Evolutionary conservation across 768 basidiomycete species (phyloP).

Genomic region (Tulasnella sp.): DNA sequence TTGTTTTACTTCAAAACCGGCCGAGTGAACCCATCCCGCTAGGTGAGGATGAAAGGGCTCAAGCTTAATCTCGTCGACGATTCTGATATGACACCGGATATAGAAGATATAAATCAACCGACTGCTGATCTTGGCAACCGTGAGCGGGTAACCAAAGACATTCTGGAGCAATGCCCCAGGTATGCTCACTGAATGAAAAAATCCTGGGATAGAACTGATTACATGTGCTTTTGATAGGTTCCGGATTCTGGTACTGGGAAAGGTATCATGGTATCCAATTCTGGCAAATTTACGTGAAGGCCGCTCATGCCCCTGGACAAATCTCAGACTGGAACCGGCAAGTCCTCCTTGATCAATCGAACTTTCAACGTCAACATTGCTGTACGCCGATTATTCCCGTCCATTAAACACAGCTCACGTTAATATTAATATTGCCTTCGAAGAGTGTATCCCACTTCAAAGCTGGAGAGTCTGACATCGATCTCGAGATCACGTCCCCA

Average conservation of each 20-base stretch:
- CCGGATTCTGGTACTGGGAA: constrained; percentile 26
- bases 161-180: neutral
- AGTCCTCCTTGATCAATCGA: constrained; percentile 26
- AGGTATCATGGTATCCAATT: constrained; percentile 20
- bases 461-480: constrained; percentile 24
- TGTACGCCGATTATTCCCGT: neutral
- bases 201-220: too few species aligned
- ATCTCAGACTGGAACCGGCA: constrained; percentile 25
- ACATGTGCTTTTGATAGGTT: constrained; percentile 17
- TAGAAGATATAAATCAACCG: too few species aligned
- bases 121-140: neutral
- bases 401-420: too few species aligned
- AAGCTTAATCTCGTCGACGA: too few species aligned
- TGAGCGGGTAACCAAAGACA: neutral
- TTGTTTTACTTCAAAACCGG: too few species aligned
- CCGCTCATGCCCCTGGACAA: neutral
- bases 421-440: neutral
- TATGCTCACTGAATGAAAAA: neutral
- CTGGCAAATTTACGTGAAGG: neutral
- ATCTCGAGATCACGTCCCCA: constrained; percentile 20
- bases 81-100: too few species aligned
- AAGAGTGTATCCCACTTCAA: constrained; percentile 20
- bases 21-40: too few species aligned
- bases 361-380: constrained; percentile 26
- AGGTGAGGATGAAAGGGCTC: too few species aligned